A percentile compares a stretch with the other conserved stretches of the same genome.
Evolutionary conservation across 2,329 filamentous ascomycete species (phyloP).

Genomic region (Iodosphaeria phyllophila): DNA sequence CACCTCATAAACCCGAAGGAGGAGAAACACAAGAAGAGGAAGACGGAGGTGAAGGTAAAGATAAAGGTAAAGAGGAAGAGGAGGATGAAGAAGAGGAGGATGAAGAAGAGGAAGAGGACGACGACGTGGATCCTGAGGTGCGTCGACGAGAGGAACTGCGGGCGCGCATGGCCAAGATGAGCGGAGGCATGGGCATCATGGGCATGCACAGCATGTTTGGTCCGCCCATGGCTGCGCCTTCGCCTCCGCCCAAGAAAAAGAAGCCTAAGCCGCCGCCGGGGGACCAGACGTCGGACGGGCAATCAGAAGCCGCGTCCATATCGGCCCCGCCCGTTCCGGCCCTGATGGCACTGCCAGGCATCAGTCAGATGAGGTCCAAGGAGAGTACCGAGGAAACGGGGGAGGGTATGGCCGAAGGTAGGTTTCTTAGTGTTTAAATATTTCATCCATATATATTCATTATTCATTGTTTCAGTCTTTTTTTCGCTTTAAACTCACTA

Average conservation of each 20-base stretch:
- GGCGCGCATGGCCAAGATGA: slow-evolving; percentile 96
- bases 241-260: slow-evolving; percentile 38
- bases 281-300: slow-evolving; percentile 23
- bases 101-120: slow-evolving; percentile 56
- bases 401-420: too few species aligned
- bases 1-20: too few species aligned
- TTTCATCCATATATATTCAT: too few species aligned
- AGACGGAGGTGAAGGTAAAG: slow-evolving; percentile 16
- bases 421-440: too few species aligned
- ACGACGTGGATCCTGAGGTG: slow-evolving; percentile 75
- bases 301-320: slow-evolving; percentile 20
- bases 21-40: slow-evolving; percentile 20
- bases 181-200: slow-evolving; percentile 55
- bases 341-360: slow-evolving; percentile 52
- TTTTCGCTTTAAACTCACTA: too few species aligned
- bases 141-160: slow-evolving; percentile 73
- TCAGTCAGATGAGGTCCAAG: slow-evolving; percentile 39
- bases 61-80: slow-evolving; percentile 18
- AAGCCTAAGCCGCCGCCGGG: slow-evolving; percentile 21
- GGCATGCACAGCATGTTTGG: slow-evolving; percentile 92
- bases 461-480: too few species aligned
- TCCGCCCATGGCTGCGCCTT: slow-evolving; percentile 33
- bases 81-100: slow-evolving; percentile 30
- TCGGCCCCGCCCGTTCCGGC: slow-evolving; percentile 35
- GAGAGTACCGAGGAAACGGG: slow-evolving; percentile 20